Evolutionary conservation across 805 yeast species (phyloP), one percentile per base, ranked within the genome.

Genomic region (Candida verbasci): DNA sequence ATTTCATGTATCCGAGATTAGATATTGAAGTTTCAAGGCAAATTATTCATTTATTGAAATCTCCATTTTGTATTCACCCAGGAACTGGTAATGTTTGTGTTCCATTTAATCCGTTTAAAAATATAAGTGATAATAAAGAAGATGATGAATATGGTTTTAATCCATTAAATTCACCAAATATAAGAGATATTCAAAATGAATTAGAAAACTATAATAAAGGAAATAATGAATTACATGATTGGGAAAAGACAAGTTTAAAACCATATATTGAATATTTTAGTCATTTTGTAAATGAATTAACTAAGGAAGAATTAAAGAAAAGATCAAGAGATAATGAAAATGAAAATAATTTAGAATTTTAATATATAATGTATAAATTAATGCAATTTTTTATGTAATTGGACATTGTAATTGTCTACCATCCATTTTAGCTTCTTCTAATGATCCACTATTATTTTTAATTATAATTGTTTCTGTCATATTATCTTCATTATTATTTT

Each of bases 11-110:
- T 58, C 98, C 98, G 29, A 74, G 96, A 50, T 70, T 93, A 43
- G 98, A 93, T 74, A 80, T 85, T 33, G 95, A 89, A 58, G 98
- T 93, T 24, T 84, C 97, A 6, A 75, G 82, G 47, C 93, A 85
- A 56, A 70, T 89, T 52, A 86, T 81, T 62, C 98, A 93, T 67
- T 79, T 93, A 61, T 73, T 93, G 49, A 93, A 93, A 56, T 85
- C 97, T 1, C 98, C 98, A 12, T 93, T 93, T 57, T 91, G 97
- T 65, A 80, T 93, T 29, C 98, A 93, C 58, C 98, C 98, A 2
- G 81, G 87, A 2, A 93, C 98, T 0, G 96, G 96, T 6, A 83
- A 86, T 50, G 85, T 93, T 3, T 93, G 97, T 75, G 96, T 93
- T 6, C 96, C 97, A 0, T 82, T 77, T 44, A 78, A 76, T 47